phyloP scores from a whole-genome alignment of 805 yeast genomes.

The Pichia rugopelliculosa region DNA sequence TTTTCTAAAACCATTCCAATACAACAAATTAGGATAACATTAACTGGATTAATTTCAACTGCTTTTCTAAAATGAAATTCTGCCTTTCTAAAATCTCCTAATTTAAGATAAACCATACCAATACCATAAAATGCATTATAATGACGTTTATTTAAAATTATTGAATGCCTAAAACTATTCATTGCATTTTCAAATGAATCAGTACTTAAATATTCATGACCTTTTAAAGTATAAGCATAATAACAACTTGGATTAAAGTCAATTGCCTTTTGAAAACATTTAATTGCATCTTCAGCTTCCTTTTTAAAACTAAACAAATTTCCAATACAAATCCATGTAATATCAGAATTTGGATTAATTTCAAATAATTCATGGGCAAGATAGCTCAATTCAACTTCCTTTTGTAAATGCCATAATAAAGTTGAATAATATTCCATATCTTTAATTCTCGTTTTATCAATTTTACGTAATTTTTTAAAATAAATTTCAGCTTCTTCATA shows the following conservation, averaged over 20 bases:
- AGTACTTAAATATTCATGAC: constrained; percentile 81
- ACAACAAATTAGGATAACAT: constrained; percentile 84
- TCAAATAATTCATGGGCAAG: constrained; percentile 76
- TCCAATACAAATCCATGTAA: constrained; percentile 90
- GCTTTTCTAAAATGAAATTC: constrained; percentile 85
- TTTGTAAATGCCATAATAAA: constrained; percentile 84
- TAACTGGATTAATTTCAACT: constrained; percentile 79
- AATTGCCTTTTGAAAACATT: constrained; percentile 75
- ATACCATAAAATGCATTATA: constrained; percentile 94
- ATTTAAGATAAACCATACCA: constrained; percentile 84
- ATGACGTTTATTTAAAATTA: constrained; percentile 70
- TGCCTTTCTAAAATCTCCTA: constrained; percentile 79
- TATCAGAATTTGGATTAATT: constrained; percentile 53
- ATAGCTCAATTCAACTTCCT: constrained; percentile 69
- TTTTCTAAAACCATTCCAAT: constrained; percentile 90
- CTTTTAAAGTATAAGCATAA: constrained; percentile 88
- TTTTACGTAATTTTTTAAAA: constrained; percentile 52
- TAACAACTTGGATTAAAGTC: constrained; percentile 56
- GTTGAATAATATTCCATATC: constrained; percentile 94
- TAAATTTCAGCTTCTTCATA: constrained; percentile 66
- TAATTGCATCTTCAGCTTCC: constrained; percentile 85
- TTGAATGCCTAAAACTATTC: constrained; percentile 72
- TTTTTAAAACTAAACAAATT: constrained; percentile 75
- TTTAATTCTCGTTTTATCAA: constrained; percentile 70
- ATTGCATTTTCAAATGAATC: constrained; percentile 89